These are phyloP conservation scores for Elasticomyces elasticus DNA, from an alignment of 495 filamentous ascomycete genomes.

Conservation along the genomic window DNA sequence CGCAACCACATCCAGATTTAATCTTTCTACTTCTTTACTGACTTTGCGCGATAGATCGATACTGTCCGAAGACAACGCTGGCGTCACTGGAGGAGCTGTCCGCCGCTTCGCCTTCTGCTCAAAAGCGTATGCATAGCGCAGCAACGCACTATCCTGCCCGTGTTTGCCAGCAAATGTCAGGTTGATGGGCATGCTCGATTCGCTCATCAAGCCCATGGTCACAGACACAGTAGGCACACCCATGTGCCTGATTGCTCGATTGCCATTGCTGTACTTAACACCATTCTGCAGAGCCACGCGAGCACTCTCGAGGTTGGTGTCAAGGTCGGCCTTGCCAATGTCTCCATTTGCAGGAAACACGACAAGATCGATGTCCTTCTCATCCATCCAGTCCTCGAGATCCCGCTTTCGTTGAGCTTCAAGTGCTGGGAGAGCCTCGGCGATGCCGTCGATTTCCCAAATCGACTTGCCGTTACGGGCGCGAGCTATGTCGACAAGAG, in stretches of 20 bases:
- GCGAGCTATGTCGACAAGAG: conserved; percentile 14
- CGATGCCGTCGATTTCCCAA: conserved; percentile 23
- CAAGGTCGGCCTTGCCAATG: conserved; percentile 26
- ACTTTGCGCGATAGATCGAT: not conserved
- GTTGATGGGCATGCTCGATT: conserved; percentile 28
- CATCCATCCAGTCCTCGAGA: conserved; percentile 30
- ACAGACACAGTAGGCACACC: conserved; percentile 30
- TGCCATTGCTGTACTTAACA: conserved; percentile 31
- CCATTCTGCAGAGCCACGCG: conserved; percentile 25
- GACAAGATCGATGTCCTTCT: conserved; percentile 19
- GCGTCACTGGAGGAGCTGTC: conserved; percentile 6
- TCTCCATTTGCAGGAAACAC: conserved; percentile 30
- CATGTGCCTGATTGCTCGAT: conserved; percentile 28
- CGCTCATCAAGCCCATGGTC: conserved; percentile 25
- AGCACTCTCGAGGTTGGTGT: conserved; percentile 23
- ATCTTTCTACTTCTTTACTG: not conserved
- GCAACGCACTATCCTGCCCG: conserved; percentile 25
- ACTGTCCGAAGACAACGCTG: not conserved
- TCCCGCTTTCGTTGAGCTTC: conserved; percentile 28
- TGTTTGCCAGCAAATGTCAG: conserved; percentile 30
- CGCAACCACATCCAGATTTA: not conserved
- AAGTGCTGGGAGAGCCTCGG: conserved; percentile 22
- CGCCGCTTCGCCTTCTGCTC: conserved; percentile 21
- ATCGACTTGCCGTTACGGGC: conserved; percentile 11
- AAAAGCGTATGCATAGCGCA: conserved; percentile 29